Conservation (phyloP, 345 rosid genomes). For the Turritis glabra region DNA sequence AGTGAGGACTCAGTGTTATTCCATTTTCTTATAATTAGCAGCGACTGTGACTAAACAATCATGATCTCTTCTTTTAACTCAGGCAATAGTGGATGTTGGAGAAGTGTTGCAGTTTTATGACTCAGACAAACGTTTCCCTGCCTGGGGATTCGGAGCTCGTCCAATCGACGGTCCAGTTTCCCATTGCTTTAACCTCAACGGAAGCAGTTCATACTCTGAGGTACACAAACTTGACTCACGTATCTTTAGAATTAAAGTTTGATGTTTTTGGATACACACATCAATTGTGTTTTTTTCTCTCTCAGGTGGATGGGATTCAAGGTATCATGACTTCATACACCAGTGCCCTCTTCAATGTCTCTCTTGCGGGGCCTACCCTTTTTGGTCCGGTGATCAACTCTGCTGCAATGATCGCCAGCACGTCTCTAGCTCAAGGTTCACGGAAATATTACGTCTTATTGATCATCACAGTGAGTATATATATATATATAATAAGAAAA, state of each 20-base stretch:
- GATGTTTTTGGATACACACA: not conserved
- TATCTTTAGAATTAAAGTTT: not conserved
- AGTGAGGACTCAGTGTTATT: constrained; percentile 43
- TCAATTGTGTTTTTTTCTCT: not conserved
- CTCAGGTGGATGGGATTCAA: constrained; percentile 86
- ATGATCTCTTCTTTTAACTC: constrained; percentile 23
- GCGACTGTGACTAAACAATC: constrained; percentile 21
- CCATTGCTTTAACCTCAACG: constrained; percentile 91
- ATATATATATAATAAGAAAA: not conserved
- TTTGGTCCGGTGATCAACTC: constrained; percentile 81
- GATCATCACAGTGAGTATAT: constrained; percentile 78
- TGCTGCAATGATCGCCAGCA: constrained; percentile 72
- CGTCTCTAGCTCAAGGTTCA: constrained; percentile 63
- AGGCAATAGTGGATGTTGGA: constrained; percentile 89
- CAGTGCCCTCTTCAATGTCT: constrained; percentile 81
- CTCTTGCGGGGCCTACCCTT: constrained; percentile 95
- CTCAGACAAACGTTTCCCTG: constrained; percentile 83
- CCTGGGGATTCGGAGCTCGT: constrained; percentile 99
- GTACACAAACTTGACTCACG: constrained; percentile 35
- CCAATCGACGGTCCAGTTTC: constrained; percentile 92
- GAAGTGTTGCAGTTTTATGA: constrained; percentile 90
- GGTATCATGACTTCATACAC: constrained; percentile 84
- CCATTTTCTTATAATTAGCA: not conserved
- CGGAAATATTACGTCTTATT: constrained; percentile 71
- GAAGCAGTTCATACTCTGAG: constrained; percentile 77